These are phyloP conservation scores for Sugiyamaella neomexicana DNA, from an alignment of 1,139 yeast species.

Conservation along the genomic window DNA sequence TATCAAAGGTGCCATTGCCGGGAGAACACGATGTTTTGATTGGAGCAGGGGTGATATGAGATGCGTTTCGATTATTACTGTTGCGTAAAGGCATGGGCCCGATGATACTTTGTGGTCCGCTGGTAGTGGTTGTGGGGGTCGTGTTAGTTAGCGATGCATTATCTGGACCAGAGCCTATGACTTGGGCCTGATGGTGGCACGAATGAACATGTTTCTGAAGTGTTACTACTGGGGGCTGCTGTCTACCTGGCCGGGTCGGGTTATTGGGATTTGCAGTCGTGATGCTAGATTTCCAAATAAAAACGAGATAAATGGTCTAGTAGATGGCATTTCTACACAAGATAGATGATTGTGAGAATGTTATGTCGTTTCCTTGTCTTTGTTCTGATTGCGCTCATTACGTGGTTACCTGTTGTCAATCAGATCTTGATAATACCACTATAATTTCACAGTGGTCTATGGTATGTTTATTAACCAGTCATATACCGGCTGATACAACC, in stretches of 20 bases:
- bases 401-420: no score
- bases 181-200: slow-evolving; percentile 1
- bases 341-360: not conserved
- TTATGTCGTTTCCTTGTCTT: not conserved
- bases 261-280: not conserved
- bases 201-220: slow-evolving; percentile 10
- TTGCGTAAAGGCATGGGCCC: slow-evolving; percentile 7
- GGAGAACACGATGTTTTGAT: not conserved
- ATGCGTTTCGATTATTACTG: not conserved
- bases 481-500: not conserved
- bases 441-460: not conserved
- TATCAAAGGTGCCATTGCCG: not conserved
- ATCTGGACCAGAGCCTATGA: not conserved
- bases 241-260: slow-evolving; percentile 18
- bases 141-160: not conserved
- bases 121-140: not conserved
- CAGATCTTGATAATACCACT: no score
- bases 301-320: slow-evolving; percentile 36
- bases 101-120: not conserved
- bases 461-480: not conserved
- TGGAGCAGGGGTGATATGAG: not conserved
- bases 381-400: not conserved
- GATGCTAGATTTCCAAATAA: slow-evolving; percentile 29
- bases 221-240: slow-evolving; percentile 9
- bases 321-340: slow-evolving; percentile 31